These are phyloP conservation scores for Phaseolus lunatus DNA, from an alignment of 306 rosid genomes.

Conservation along the genomic window DNA sequence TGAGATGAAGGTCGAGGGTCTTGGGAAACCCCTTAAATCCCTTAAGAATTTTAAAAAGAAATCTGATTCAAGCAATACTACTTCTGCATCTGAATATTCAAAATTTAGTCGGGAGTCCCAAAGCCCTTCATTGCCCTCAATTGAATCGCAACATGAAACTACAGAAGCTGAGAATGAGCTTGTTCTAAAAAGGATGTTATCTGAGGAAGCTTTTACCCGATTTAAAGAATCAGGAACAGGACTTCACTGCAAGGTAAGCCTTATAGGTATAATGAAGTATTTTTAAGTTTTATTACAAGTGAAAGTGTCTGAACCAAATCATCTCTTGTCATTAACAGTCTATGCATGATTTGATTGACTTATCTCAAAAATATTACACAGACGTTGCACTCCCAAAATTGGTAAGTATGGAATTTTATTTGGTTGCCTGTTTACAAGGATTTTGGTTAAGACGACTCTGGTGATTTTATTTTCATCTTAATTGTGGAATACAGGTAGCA, in stretches of 20 bases:
- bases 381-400: constrained; percentile 99
- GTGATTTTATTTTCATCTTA: constrained; percentile 47
- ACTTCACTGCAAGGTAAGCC: constrained; percentile 88
- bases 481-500: constrained; percentile 77
- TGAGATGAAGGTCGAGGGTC: constrained; percentile 98
- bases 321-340: constrained; percentile 66
- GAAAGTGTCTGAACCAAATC: constrained; percentile 46
- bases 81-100: constrained; percentile 57
- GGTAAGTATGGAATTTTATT: constrained; percentile 64
- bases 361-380: constrained; percentile 82
- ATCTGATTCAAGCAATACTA: constrained; percentile 60
- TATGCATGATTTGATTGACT: constrained; percentile 74
- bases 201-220: constrained; percentile 81
- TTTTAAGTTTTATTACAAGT: constrained; percentile 32
- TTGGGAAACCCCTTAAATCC: constrained; percentile 88
- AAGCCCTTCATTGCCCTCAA: constrained; percentile 52
- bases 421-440: constrained; percentile 44
- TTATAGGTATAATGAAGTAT: constrained; percentile 40
- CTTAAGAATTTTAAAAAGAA: constrained; percentile 81
- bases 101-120: constrained; percentile 64
- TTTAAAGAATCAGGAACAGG: constrained; percentile 93
- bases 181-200: constrained; percentile 65
- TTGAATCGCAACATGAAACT: constrained; percentile 60
- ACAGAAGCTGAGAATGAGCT: constrained; percentile 80
- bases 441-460: constrained; percentile 37